Evolutionary conservation across 805 yeast genomes (phyloP).

Genomic region (Candida nemodendra): DNA sequence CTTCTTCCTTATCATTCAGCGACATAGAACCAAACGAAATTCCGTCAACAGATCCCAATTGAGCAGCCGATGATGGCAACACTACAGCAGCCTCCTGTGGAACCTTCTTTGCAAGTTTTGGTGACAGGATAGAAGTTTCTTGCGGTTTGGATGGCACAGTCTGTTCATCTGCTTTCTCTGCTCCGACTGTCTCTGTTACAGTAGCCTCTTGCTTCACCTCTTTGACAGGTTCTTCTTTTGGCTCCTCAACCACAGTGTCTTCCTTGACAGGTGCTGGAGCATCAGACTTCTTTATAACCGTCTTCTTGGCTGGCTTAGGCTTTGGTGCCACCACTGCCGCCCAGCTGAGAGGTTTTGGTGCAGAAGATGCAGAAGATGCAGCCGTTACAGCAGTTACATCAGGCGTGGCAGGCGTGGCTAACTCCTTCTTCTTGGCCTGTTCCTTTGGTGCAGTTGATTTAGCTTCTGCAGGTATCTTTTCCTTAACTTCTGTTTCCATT

Average conservation of each 20-base stretch:
- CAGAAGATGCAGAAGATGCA: constrained; percentile 16
- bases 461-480: constrained; percentile 3
- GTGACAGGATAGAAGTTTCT: background rate
- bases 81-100: constrained; percentile 36
- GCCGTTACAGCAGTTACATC: constrained; percentile 16
- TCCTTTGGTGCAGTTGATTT: constrained; percentile 3
- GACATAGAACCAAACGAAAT: constrained; percentile 56
- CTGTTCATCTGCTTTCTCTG: constrained; percentile 7
- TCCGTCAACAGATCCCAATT: constrained; percentile 45
- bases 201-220: constrained; percentile 5
- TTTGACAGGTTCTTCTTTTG: constrained; percentile 8
- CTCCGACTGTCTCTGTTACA: constrained; percentile 4
- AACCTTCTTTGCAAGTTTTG: constrained; percentile 11
- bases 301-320: constrained; percentile 25
- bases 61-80: constrained; percentile 47
- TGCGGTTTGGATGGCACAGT: constrained; percentile 4
- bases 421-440: constrained; percentile 10
- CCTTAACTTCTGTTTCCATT: constrained; percentile 5
- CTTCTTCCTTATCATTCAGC: constrained; percentile 43
- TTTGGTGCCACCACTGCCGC: constrained; percentile 27
- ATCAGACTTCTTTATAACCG: constrained; percentile 14
- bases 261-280: constrained; percentile 11
- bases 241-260: constrained; percentile 10
- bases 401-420: constrained; percentile 13
- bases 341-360: constrained; percentile 22